Evolutionary conservation across 768 basidiomycete species (phyloP).

Genomic region (Clitopilus passeckerianus): DNA sequence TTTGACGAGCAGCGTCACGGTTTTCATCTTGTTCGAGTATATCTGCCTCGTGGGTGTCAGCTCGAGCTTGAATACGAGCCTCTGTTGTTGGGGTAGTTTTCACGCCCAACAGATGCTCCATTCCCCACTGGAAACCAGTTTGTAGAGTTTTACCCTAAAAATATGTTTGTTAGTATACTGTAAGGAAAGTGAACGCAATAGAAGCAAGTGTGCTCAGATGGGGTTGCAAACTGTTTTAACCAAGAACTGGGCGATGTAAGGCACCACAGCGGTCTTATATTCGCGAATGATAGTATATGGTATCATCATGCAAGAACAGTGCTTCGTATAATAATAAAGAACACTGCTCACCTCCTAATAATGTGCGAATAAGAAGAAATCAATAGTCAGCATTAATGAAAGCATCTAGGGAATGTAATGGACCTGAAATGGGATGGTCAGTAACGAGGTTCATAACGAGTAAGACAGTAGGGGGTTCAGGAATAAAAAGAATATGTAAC

Average conservation of each 20-base stretch:
- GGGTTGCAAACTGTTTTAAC: conserved; percentile 65
- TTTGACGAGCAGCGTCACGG: conserved; percentile 50
- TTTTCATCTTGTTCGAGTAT: conserved; percentile 50
- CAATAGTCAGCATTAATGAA: background rate
- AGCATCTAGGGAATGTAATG: too few relatives aligned
- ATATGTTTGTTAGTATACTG: conserved; percentile 2
- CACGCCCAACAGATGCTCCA: conserved; percentile 78
- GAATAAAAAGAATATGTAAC: conserved; percentile 41
- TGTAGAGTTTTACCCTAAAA: conserved; percentile 62
- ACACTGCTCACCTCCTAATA: conserved; percentile 32
- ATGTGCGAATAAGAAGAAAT: background rate
- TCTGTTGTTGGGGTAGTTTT: conserved; percentile 7
- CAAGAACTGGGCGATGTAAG: conserved; percentile 59
- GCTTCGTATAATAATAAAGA: background rate
- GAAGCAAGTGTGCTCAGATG: conserved; percentile 45
- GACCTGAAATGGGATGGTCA: background rate
- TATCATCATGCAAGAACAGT: conserved; percentile 27
- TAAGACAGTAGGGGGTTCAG: conserved; percentile 5
- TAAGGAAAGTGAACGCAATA: background rate
- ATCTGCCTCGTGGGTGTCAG: conserved; percentile 59
- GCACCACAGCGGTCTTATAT: conserved; percentile 52
- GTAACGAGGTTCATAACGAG: background rate
- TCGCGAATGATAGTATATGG: conserved; percentile 61
- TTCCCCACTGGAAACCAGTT: conserved; percentile 73
- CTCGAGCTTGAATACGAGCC: conserved; percentile 19